Base-by-base conservation (phyloP, 805 yeast species). In the Ogataea thermomethanolica region DNA sequence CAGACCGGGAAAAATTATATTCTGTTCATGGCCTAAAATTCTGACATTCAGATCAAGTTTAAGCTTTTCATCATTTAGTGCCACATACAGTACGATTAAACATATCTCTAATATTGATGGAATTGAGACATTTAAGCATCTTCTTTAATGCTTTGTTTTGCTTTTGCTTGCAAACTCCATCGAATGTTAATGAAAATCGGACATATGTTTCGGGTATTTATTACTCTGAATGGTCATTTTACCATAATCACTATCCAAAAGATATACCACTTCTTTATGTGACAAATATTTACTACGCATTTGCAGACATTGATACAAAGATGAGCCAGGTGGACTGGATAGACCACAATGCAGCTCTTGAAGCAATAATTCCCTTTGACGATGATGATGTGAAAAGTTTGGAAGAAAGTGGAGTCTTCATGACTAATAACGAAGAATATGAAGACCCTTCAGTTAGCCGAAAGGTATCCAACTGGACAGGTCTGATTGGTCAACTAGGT, bases 271-370 rank as follows among this genome's bases (percentile, higher is more conserved):
- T 73, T 1, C 58, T 69, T 0, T 50, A 59, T 8, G 56, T 84
- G 0, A 78, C 95, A 13, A 84, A 86, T 47, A 59, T 93, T 1
- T 80, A 81, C 53, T 93, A 84, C 59, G 84, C 96, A 0, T 91
- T 91, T 59, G 69, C 85, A 35, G 65, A 73, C 25, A 71, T 89
- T 4, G 76, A 81, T 48, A 51, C 68, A 1, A 53, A 55, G 0
- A 62, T 81, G 0, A 34, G 34, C 4, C 17, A 11, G 8, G 90
- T 95, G 0, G 61, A 55, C 11, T 67, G 78, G 21, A 66, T 78
- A 7, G 95, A 89, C 54, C 59, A 67, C 7, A 78, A 84, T 80
- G 77, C 87, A 1, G 96, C 86, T 50, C 46, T 70, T 1, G 71
- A 74, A 21, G 56, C 57, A 9, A 8, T 26, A 2, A 32, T 57